These are phyloP conservation scores for Hypsizygus ulmarius DNA, from an alignment of 1,284 basidiomycete genomes.

Conservation along the genomic window DNA sequence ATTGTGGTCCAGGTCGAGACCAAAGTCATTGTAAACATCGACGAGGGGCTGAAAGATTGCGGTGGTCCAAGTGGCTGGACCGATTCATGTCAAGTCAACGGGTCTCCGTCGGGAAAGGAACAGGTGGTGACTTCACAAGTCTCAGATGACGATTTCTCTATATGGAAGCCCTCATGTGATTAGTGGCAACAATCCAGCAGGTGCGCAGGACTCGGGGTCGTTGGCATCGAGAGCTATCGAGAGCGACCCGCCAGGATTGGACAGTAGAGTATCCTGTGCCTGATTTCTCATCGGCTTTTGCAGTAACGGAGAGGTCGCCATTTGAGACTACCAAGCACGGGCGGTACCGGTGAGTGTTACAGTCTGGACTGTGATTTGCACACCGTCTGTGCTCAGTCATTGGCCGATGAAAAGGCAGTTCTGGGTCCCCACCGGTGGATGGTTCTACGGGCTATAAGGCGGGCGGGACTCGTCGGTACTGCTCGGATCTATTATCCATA, in stretches of 20 bases:
- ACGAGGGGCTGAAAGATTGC: not conserved
- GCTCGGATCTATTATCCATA: constrained; percentile 9
- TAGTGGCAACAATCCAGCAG: not conserved
- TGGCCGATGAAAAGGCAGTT: constrained; percentile 7
- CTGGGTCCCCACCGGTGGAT: constrained; percentile 34
- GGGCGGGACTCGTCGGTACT: not conserved
- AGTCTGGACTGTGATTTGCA: constrained; percentile 8
- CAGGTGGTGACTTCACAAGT: not conserved
- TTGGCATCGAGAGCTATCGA: no score
- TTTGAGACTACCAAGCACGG: constrained; percentile 16
- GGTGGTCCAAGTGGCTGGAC: constrained; percentile 8
- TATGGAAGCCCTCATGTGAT: constrained; percentile 14
- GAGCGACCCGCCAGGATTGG: no score
- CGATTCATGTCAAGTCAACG: constrained; percentile 4
- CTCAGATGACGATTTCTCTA: constrained; percentile 5
- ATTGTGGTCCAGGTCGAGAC: not conserved
- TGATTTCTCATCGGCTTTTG: not conserved
- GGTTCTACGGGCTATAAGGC: constrained; percentile 31
- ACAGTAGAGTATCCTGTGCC: not conserved
- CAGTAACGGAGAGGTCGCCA: not conserved
- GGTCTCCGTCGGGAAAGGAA: constrained; percentile 17
- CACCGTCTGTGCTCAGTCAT: not conserved
- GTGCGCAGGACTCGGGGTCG: not conserved
- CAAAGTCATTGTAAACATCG: not conserved
- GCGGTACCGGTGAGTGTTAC: constrained; percentile 22